Percentiles rank a stretch among this genome's conserved stretches.
Evolutionary conservation across 148 eudicot genomes (phyloP).

Genomic region (Vaccinium macrocarpon): DNA sequence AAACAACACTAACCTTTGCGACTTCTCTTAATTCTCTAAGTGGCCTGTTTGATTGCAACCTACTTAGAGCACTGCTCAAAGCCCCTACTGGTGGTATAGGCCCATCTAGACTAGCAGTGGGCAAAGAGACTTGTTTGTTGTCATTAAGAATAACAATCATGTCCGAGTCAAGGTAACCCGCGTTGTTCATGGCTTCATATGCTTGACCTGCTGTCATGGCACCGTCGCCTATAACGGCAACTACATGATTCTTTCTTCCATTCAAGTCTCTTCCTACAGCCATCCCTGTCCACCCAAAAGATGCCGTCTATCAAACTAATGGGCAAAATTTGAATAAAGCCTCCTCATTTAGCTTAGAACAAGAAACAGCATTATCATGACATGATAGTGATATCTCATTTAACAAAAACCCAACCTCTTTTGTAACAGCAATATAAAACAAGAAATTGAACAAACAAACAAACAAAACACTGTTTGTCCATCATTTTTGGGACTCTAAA

Average conservation of each 20-base stretch:
- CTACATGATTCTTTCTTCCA: conserved; percentile 70
- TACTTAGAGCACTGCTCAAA: conserved; percentile 86
- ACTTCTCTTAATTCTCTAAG: conserved; percentile 95
- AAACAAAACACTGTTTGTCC: neutral
- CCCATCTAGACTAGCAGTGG: conserved; percentile 89
- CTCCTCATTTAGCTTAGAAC: neutral
- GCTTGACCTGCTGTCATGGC: conserved; percentile 99
- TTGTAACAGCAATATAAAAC: neutral
- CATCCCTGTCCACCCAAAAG: conserved; percentile 61
- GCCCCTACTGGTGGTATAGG: conserved; percentile 95
- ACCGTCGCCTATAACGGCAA: conserved; percentile 91
- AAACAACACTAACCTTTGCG: conserved; percentile 62
- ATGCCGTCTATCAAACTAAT: neutral
- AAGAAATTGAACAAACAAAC: neutral
- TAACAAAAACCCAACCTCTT: neutral
- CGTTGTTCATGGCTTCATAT: conserved; percentile 98
- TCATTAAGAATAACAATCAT: conserved; percentile 98
- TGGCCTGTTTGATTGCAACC: conserved; percentile 85
- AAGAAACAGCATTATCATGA: conserved; percentile 7
- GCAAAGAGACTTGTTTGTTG: conserved; percentile 91
- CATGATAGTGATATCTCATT: neutral
- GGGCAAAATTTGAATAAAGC: neutral
- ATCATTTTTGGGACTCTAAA: neutral
- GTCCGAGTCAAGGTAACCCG: conserved; percentile 95
- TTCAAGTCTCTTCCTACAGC: conserved; percentile 95